Evolutionary conservation across 129 eudicot species (phyloP).

Genomic region (Flaveria bidentis): DNA sequence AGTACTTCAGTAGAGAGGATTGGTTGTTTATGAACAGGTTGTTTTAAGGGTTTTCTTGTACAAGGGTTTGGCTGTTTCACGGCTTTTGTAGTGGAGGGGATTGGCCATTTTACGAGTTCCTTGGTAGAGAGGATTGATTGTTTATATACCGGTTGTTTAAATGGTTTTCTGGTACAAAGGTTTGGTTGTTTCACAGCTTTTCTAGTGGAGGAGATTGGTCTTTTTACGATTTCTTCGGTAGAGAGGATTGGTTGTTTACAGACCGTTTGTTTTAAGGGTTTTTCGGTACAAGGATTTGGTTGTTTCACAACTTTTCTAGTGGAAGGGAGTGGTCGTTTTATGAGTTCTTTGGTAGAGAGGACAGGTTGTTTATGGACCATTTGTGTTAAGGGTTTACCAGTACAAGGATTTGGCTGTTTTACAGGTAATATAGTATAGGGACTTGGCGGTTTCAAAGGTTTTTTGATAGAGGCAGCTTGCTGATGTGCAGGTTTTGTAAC

Average conservation of each 20-base stretch:
- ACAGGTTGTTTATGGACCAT: not conserved
- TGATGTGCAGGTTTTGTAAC: not conserved
- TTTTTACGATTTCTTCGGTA: not conserved
- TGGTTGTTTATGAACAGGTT: no score
- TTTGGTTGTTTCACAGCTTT: no score
- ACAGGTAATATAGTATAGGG: not conserved
- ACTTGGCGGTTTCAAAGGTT: not conserved
- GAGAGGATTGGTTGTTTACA: not conserved
- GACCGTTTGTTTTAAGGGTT: not conserved
- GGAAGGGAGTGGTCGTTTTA: not conserved
- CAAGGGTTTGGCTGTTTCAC: not conserved
- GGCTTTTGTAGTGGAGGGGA: not conserved
- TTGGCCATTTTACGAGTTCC: not conserved
- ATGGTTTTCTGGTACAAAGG: not conserved
- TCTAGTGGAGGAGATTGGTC: not conserved
- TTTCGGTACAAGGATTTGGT: not conserved
- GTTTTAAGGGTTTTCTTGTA: no score
- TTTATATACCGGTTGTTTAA: not conserved
- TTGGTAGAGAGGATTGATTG: not conserved
- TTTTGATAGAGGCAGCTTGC: not conserved
- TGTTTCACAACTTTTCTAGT: not conserved
- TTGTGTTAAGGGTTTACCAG: not conserved
- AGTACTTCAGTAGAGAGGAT: no score
- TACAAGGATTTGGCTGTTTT: not conserved
- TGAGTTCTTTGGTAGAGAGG: not conserved